Evolutionary conservation across 257 asterid genomes (phyloP), one percentile per base, ranked within the genome.

Genomic region (Handroanthus guayacan): DNA sequence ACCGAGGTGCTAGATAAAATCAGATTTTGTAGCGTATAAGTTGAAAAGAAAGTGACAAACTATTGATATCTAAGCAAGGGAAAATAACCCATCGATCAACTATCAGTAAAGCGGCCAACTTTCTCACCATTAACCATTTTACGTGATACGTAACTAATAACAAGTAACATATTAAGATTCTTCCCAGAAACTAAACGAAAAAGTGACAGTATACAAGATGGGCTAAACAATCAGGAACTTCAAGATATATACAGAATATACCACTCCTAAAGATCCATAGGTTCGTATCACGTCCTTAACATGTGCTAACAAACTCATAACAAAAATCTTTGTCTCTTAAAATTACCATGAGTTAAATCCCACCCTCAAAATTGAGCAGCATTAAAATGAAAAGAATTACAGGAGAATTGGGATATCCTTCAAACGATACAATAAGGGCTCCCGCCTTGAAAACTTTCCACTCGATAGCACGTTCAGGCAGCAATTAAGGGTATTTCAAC

Each of bases 21-120:
- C 64, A 36, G 45, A 12, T 31, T 10, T 50, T 38, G n/a, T 7
- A 66, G 17, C 20, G 47, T 56, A 2, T 17, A n/a, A 51, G 38
- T 25, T 8, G n/a, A 75, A 75, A n/a, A 55, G 16, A 14, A 71
- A 68, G 38, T 44, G 39, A 51, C 58, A 63, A 57, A 39, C 54
- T 2, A 44, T 20, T 44, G 16, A n/a, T 43, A 14, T 7, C 75
- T 66, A 62, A 47, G 25, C 48, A 64, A 61, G 57, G 57, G 34
- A 56, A 47, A 31, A 34, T 31, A 12, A 18, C 10, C 16, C 50
- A 62, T 43, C 5, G 10, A 67, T 17, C 56, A 43, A 48, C 39
- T 36, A 80, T 76, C 67, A 75, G 52, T 17, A 54, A 45, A 67
- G 37, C 9, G 51, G 67, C 20, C 5, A 50, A 74, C 43, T 34